phyloP scores from a whole-genome alignment of 2,329 filamentous ascomycete genomes.

The Trichoderma aggressivum region DNA sequence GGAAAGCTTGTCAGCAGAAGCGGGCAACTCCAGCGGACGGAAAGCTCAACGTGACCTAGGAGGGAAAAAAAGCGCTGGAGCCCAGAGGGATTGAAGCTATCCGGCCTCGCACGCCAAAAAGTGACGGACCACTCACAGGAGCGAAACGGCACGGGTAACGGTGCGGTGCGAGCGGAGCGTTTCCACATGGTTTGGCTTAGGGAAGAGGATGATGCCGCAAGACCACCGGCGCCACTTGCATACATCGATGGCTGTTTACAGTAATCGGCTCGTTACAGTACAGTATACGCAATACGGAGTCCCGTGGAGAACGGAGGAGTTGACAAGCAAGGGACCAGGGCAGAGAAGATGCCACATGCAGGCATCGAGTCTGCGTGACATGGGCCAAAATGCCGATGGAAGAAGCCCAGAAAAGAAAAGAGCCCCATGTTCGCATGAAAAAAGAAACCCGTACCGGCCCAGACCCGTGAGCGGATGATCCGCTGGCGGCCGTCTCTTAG shows the following conservation, averaged over 20 bases:
- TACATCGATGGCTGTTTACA: not conserved
- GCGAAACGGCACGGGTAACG: constrained; percentile 19
- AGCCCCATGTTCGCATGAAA: not conserved
- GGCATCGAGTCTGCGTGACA: not conserved
- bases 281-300: not conserved
- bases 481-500: constrained; percentile 15
- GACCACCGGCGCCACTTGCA: not conserved
- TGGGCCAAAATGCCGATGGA: not conserved
- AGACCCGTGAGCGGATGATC: constrained; percentile 15
- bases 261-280: not conserved
- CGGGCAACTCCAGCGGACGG: constrained; percentile 5
- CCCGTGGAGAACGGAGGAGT: not conserved
- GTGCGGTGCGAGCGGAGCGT: constrained; percentile 20
- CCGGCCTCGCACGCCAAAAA: not conserved
- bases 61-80: not conserved
- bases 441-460: not conserved
- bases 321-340: not conserved
- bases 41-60: constrained; percentile 6
- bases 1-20: constrained; percentile 3
- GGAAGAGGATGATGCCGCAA: not conserved
- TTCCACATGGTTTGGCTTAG: constrained; percentile 8
- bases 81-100: not conserved
- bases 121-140: not conserved
- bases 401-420: not conserved
- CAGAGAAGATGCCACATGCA: not conserved